Evolutionary conservation across 2,329 filamentous ascomycete genomes (phyloP), one percentile per base, ranked within the genome.

Genomic region (Penicillium freii): DNA sequence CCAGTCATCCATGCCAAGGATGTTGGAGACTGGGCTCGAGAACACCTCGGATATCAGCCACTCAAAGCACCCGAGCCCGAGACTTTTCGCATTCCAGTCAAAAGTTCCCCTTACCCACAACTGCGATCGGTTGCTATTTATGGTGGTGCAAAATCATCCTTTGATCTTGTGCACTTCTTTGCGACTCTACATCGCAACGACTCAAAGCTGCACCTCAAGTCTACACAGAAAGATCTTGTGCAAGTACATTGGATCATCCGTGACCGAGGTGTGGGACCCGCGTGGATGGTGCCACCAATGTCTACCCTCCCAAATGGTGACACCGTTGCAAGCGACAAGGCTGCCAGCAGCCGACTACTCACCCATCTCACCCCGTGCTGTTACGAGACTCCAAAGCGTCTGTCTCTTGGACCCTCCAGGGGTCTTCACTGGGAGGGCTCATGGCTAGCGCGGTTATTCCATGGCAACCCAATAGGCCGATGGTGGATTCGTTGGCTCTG

Each of bases 141-240:
- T 27, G 66, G 67, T 1, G 65, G 67, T 15, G 66, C 67, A 7
- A 69, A 68, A 25, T 69, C 67, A 2, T 60, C 66, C 6, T 69
- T 69, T 45, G 65, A 69, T 27, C 48, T 69, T 10, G 62, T 69
- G 5, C 63, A 69, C 46, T 62, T 69, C 23, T 69, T 69, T 46
- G 67, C 62, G 2, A 68, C 60, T 1, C 54, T 69, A 1, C 65
- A 69, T 43, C 60, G 50, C 11, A 62, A 63, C 3, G 56, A 56
- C 5, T 33, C 56, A 4, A 45, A 44, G 2, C 43, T 62, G 17
- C 60, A 62, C 7, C 50, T 69, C 2, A 44, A 56, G 11, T 25
- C 21, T 13, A 56, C 34, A 4, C 52, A 56, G 5, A 19, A 51
- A 0, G 27, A 46, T 4, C 64, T 61, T 7, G 53, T 69, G 7